phyloP scores from a whole-genome alignment of 805 yeast species.

The Spathaspora hagerdaliae region DNA sequence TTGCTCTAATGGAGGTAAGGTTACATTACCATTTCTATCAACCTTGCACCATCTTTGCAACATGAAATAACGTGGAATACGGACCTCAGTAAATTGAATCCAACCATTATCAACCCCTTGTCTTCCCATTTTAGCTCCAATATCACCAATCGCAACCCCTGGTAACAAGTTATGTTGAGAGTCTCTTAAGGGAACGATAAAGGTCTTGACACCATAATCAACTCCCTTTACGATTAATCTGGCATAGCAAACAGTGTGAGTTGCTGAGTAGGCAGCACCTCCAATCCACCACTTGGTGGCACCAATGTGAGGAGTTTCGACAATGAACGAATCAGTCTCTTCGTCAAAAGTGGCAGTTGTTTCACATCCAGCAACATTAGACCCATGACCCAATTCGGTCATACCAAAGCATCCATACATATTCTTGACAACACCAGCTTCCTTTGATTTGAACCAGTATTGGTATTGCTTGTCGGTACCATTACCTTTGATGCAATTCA shows the following conservation, averaged over 20 bases:
- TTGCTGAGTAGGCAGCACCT: slow-evolving; percentile 94
- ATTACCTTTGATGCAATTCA: slow-evolving; percentile 37
- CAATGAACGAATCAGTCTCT: slow-evolving; percentile 59
- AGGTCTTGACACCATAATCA: slow-evolving; percentile 90
- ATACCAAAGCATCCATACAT: slow-evolving; percentile 83
- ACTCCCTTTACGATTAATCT: slow-evolving; percentile 74
- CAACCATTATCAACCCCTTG: slow-evolving; percentile 96
- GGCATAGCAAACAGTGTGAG: slow-evolving; percentile 83
- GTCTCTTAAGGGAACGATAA: slow-evolving; percentile 87
- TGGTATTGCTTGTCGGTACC: slow-evolving; percentile 37
- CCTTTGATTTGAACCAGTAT: slow-evolving; percentile 34
- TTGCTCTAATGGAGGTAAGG: slow-evolving; percentile 81
- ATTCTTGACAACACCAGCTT: slow-evolving; percentile 29
- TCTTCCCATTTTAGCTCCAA: slow-evolving; percentile 94
- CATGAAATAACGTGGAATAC: slow-evolving; percentile 82
- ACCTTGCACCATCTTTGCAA: slow-evolving; percentile 76
- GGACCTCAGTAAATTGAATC: slow-evolving; percentile 85
- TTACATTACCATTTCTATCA: slow-evolving; percentile 62
- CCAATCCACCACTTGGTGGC: slow-evolving; percentile 99
- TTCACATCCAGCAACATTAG: slow-evolving; percentile 89
- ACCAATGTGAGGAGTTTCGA: slow-evolving; percentile 84
- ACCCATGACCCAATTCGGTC: slow-evolving; percentile 93
- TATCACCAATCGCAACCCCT: slow-evolving; percentile 84
- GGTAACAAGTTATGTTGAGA: slow-evolving; percentile 66
- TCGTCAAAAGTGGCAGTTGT: slow-evolving; percentile 84